phyloP scores from a whole-genome alignment of 2,329 filamentous ascomycete genomes.

The Periconia macrospinosa region DNA sequence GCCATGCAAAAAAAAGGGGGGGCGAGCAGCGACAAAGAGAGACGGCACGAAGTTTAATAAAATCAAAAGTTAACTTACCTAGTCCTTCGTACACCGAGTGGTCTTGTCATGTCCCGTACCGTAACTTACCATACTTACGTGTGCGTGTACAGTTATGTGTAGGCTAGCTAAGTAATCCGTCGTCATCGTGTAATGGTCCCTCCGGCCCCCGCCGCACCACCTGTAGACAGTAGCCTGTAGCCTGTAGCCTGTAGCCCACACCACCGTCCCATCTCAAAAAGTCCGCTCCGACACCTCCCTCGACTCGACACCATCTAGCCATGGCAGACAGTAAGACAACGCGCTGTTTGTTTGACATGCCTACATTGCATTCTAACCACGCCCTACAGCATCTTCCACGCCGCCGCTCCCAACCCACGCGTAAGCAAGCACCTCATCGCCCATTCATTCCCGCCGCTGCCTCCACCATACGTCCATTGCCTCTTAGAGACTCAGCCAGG shows the following conservation, averaged over 20 bases:
- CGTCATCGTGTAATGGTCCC: background rate
- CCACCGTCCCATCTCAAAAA: background rate
- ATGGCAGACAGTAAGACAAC: conserved; percentile 32
- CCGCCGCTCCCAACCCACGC: conserved; percentile 53
- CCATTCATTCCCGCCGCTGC: no score
- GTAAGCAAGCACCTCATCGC: no score
- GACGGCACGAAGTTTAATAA: no score
- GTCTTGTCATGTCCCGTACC: no score
- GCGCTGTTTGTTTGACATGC: background rate
- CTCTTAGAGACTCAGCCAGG: background rate
- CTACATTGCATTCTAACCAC: conserved; percentile 9
- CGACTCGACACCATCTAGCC: background rate
- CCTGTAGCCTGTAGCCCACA: background rate
- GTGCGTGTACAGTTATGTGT: background rate
- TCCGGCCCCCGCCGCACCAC: background rate
- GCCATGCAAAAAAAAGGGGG: no score
- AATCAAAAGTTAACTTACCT: no score
- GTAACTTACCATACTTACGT: no score
- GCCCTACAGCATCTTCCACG: conserved; percentile 64
- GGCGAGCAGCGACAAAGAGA: no score
- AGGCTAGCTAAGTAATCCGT: background rate
- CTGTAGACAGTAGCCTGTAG: no score
- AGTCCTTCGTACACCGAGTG: no score
- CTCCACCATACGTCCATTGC: conserved; percentile 1
- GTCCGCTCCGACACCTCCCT: background rate